A percentile compares a stretch with the other conserved stretches of the same genome.
phyloP scores from a whole-genome alignment of 1,284 basidiomycete species.

The Puccinia hordei region DNA sequence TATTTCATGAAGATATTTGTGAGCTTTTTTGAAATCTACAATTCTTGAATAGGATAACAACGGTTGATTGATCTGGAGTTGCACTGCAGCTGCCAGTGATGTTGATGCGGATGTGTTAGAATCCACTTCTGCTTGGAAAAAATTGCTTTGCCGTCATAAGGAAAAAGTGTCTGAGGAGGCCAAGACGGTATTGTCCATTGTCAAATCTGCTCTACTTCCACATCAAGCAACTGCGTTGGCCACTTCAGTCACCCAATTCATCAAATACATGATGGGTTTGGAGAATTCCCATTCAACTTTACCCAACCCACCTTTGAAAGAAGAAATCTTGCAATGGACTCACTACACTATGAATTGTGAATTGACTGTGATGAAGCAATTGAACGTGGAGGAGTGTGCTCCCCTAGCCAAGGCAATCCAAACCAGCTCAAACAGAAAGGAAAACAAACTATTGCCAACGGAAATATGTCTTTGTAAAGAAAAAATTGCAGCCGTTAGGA shows the following conservation, averaged over 20 bases:
- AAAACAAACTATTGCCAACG: neutral
- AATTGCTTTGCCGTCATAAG: neutral
- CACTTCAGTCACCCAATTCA: neutral
- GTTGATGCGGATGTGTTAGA: neutral
- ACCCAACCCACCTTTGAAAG: neutral
- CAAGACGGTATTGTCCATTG: neutral
- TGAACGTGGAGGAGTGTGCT: neutral
- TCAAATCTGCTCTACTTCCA: neutral
- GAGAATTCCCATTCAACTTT: neutral
- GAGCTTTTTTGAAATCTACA: too few species aligned
- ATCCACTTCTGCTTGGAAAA: neutral
- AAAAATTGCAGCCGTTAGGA: neutral
- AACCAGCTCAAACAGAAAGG: neutral
- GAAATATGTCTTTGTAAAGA: neutral
- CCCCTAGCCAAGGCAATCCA: neutral
- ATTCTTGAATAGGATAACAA: too few species aligned
- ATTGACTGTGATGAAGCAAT: neutral
- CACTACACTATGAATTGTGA: neutral
- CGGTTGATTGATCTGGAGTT: too few species aligned
- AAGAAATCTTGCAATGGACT: neutral
- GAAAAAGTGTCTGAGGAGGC: neutral
- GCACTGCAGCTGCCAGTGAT: neutral
- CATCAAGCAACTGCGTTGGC: neutral
- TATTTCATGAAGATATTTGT: too few species aligned
- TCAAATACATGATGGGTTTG: constrained; percentile 16